Evolutionary conservation across 345 rosid genomes (phyloP).

Genomic region (Arabidopsis arenosa): DNA sequence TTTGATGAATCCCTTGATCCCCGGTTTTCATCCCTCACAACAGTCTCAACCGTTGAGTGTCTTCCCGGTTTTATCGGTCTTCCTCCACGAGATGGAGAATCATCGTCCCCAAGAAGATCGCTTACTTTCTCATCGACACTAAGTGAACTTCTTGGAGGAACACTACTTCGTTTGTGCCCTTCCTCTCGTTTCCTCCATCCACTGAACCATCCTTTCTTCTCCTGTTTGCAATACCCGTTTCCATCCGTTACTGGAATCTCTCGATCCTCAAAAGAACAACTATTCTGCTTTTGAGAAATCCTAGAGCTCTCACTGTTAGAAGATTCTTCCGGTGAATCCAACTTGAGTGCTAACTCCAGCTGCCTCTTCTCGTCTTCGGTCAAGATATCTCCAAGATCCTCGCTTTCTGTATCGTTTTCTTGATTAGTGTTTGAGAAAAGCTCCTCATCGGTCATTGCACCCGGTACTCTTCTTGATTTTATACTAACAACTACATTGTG

Average conservation of each 20-base stretch:
- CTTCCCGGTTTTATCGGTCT: constrained; percentile 79
- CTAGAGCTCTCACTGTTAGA: constrained; percentile 61
- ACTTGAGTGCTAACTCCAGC: constrained; percentile 84
- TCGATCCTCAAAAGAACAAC: constrained; percentile 57
- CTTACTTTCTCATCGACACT: constrained; percentile 89
- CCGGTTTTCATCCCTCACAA: constrained; percentile 62
- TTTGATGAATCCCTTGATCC: constrained; percentile 53
- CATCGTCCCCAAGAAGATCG: constrained; percentile 72
- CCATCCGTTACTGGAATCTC: constrained; percentile 77
- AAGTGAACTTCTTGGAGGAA: constrained; percentile 87
- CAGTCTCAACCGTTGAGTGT: constrained; percentile 76
- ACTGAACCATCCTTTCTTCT: constrained; percentile 98
- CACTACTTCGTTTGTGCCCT: constrained; percentile 58
- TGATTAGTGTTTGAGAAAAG: constrained; percentile 50
- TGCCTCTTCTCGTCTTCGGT: constrained; percentile 93
- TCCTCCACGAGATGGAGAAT: constrained; percentile 43
- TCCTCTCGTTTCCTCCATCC: constrained; percentile 97
- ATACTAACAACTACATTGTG: constrained; percentile 97
- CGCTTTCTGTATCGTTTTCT: constrained; percentile 80
- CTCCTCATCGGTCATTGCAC: constrained; percentile 98
- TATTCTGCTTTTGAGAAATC: constrained; percentile 60
- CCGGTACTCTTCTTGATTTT: constrained; percentile 94
- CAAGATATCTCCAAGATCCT: constrained; percentile 82
- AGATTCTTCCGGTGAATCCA: constrained; percentile 61
- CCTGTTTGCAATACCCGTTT: constrained; percentile 65